Percentiles rank a stretch among this genome's conserved stretches.
Evolutionary conservation across 78 protist genomes (phyloP).

Genomic region (Protostelium mycophagum): DNA sequence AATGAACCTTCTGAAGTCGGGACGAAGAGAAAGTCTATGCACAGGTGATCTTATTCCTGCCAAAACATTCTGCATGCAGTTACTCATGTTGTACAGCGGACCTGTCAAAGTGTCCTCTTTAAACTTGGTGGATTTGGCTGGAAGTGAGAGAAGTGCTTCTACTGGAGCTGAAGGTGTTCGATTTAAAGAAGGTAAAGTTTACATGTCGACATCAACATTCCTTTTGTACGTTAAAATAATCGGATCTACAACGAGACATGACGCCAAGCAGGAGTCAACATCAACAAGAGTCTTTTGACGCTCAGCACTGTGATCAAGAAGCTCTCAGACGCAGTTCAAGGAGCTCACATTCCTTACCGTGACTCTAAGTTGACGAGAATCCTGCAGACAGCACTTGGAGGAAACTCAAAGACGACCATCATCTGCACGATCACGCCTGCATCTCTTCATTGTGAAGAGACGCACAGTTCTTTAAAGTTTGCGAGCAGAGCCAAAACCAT

Average conservation of each 20-base stretch:
- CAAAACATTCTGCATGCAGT: not conserved
- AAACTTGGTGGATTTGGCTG: slow-evolving; percentile 88
- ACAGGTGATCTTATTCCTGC: not conserved
- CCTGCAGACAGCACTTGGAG: slow-evolving; percentile 73
- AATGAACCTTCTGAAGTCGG: not conserved
- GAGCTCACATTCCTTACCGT: slow-evolving; percentile 69
- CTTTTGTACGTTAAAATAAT: not conserved
- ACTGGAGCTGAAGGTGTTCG: slow-evolving; percentile 82
- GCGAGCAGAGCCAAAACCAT: slow-evolving; percentile 78
- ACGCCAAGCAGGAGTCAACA: slow-evolving; percentile 40
- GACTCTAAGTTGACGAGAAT: slow-evolving; percentile 76
- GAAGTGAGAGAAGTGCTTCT: slow-evolving; percentile 61
- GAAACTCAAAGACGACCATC: slow-evolving; percentile 65
- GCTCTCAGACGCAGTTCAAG: slow-evolving; percentile 10
- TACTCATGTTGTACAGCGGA: not conserved
- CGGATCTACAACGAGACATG: no score
- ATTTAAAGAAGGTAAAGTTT: slow-evolving; percentile 55
- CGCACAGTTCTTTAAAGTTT: slow-evolving; percentile 70
- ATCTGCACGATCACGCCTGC: slow-evolving; percentile 76
- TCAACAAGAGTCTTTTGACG: slow-evolving; percentile 75
- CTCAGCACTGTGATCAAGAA: slow-evolving; percentile 71
- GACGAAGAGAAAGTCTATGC: not conserved
- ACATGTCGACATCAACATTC: not conserved
- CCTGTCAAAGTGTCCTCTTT: slow-evolving; percentile 3
- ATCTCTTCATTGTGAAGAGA: slow-evolving; percentile 37